Conservation (phyloP, 331 rosid species). For the Dryas integrifolia region DNA sequence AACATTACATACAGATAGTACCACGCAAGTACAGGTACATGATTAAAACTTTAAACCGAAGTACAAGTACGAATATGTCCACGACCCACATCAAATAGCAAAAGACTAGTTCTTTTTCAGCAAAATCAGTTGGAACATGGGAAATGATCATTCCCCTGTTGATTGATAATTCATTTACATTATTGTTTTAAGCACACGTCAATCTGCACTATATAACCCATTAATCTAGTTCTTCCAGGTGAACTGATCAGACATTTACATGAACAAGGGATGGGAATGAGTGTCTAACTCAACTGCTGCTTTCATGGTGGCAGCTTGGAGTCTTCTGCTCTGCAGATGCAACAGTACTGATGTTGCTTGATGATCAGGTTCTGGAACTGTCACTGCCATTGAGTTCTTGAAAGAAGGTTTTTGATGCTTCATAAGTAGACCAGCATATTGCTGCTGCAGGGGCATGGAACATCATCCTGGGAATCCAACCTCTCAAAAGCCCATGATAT, state of each 20-base stretch:
- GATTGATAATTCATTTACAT: constrained; percentile 6
- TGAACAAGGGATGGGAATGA: neutral
- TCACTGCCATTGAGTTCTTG: constrained; percentile 24
- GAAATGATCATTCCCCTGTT: neutral
- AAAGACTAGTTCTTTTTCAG: neutral
- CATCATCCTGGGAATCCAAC: constrained; percentile 57
- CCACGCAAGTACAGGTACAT: neutral
- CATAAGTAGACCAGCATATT: constrained; percentile 64
- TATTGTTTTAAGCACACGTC: neutral
- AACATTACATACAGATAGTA: too few species aligned
- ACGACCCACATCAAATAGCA: too few species aligned
- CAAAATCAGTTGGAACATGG: neutral
- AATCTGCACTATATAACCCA: neutral
- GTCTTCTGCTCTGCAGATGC: neutral
- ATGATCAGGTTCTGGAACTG: neutral
- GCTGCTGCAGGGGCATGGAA: constrained; percentile 75
- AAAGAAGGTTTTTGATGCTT: constrained; percentile 58
- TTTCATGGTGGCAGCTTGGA: neutral
- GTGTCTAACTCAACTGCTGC: neutral
- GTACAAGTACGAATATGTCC: too few species aligned
- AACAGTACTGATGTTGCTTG: neutral
- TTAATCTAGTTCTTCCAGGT: neutral
- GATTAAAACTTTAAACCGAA: too few species aligned
- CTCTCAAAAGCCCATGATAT: constrained; percentile 44
- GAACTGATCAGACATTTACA: neutral